Conservation (phyloP, 2,329 filamentous ascomycete genomes). For the Dryadomyces quercus-mongolicae region DNA sequence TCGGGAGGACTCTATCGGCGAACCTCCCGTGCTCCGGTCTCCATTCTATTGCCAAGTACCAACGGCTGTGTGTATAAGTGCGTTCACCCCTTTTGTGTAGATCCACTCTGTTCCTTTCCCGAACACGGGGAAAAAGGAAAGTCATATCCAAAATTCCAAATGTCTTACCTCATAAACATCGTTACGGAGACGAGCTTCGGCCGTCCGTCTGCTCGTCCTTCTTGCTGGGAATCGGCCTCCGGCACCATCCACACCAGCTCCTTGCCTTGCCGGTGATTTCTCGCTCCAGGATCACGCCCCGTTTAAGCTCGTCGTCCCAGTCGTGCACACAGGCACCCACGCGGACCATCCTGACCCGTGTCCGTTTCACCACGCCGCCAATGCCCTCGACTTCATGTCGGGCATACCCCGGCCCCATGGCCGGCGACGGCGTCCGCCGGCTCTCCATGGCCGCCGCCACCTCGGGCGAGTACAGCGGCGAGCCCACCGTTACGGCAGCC, state of each 20-base stretch:
- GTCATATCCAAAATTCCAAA: too few species aligned
- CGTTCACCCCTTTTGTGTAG: neutral
- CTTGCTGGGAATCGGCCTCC: conserved; percentile 54
- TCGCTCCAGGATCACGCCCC: conserved; percentile 51
- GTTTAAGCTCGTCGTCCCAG: conserved; percentile 64
- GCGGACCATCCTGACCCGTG: conserved; percentile 68
- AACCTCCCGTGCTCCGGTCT: too few species aligned
- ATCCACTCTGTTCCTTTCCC: too few species aligned
- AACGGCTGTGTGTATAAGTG: too few species aligned
- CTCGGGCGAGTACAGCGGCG: conserved; percentile 12
- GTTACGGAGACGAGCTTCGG: conserved; percentile 1
- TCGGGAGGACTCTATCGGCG: neutral
- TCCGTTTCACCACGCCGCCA: conserved; percentile 77
- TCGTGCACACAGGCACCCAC: conserved; percentile 80
- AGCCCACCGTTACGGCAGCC: conserved; percentile 9
- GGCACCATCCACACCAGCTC: conserved; percentile 92
- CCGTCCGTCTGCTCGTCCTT: conserved; percentile 25
- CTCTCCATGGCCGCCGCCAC: conserved; percentile 10
- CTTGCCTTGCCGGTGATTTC: conserved; percentile 58
- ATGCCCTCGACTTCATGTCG: conserved; percentile 87
- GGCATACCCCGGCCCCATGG: conserved; percentile 61
- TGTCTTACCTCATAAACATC: neutral
- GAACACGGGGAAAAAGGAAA: too few species aligned
- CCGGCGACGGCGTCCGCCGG: conserved; percentile 30
- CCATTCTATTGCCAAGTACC: too few species aligned